Conservation (phyloP, 1,284 basidiomycete genomes). For the Marasmius oreades region DNA sequence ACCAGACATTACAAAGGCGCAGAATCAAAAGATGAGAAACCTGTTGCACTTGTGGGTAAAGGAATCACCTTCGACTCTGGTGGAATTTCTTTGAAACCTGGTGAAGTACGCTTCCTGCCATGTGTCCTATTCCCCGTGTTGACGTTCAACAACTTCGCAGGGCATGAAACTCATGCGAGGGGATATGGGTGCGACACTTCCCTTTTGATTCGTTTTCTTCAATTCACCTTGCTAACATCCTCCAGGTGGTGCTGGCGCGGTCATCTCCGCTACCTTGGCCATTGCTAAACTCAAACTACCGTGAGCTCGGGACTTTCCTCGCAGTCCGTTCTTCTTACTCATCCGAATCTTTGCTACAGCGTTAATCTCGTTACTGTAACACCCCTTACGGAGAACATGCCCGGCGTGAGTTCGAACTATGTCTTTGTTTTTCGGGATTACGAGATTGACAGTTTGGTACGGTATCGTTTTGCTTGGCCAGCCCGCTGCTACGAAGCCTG, state of each 20-base stretch:
- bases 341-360: conserved; percentile 29
- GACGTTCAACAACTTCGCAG: conserved; percentile 27
- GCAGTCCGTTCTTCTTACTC: not conserved
- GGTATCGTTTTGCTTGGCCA: not conserved
- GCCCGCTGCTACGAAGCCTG: conserved; percentile 85
- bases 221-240: not conserved
- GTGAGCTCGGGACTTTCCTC: conserved; percentile 33
- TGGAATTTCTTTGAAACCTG: conserved; percentile 84
- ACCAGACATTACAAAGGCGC: conserved; percentile 79
- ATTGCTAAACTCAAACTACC: conserved; percentile 81
- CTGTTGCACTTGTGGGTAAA: conserved; percentile 83
- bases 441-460: not conserved
- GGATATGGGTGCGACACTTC: conserved; percentile 64
- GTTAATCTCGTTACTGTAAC: conserved; percentile 74
- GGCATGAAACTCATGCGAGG: conserved; percentile 80
- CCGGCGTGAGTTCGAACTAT: conserved; percentile 43
- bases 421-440: not conserved
- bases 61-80: conserved; percentile 89
- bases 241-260: conserved; percentile 75
- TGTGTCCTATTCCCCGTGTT: not conserved
- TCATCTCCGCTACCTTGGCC: conserved; percentile 69
- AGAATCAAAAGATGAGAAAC: conserved; percentile 47
- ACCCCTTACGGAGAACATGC: conserved; percentile 87
- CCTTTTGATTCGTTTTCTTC: not conserved
- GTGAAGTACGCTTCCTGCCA: conserved; percentile 41